phyloP scores from a whole-genome alignment of 2,329 filamentous ascomycete genomes.

The Fusarium multiceps region DNA sequence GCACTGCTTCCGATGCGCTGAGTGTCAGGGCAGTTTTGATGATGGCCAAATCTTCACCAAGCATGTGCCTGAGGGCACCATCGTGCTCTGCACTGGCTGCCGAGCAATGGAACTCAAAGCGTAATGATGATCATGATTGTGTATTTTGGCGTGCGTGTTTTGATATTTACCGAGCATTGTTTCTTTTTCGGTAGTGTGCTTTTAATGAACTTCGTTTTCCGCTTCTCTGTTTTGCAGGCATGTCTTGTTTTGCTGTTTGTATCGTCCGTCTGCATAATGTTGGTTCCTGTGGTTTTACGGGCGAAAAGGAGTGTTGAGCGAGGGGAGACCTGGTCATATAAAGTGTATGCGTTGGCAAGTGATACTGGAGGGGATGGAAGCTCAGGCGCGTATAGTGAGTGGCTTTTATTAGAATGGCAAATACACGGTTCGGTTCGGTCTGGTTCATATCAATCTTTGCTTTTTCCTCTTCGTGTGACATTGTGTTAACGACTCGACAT shows the following conservation, averaged over 20 bases:
- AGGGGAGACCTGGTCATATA: slow-evolving; percentile 24
- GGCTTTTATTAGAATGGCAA: slow-evolving; percentile 28
- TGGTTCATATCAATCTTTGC: background rate
- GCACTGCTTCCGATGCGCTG: slow-evolving; percentile 85
- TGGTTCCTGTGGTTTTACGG: background rate
- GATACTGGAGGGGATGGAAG: slow-evolving; percentile 4
- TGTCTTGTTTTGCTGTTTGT: slow-evolving; percentile 7
- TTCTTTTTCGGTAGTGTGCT: slow-evolving; percentile 4
- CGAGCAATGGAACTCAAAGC: slow-evolving; percentile 70
- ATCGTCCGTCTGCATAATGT: slow-evolving; percentile 21
- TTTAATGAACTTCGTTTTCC: slow-evolving; percentile 12
- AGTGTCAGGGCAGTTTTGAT: slow-evolving; percentile 69
- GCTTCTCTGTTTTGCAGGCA: slow-evolving; percentile 5
- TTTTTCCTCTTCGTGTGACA: background rate
- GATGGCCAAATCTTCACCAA: slow-evolving; percentile 74
- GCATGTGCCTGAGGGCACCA: slow-evolving; percentile 59
- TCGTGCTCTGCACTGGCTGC: slow-evolving; percentile 71
- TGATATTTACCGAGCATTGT: slow-evolving; percentile 15
- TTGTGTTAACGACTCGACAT: background rate
- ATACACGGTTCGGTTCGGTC: slow-evolving; percentile 13
- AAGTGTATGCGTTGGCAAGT: slow-evolving; percentile 16
- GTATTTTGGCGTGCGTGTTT: slow-evolving; percentile 28
- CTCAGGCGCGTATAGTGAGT: slow-evolving; percentile 4
- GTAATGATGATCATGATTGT: slow-evolving; percentile 43
- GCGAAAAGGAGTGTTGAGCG: slow-evolving; percentile 9